A percentile compares a stretch with the other conserved stretches of the same genome.
Evolutionary conservation across 78 protist genomes (phyloP).

Genomic region (Dictyostelium purpureum): DNA sequence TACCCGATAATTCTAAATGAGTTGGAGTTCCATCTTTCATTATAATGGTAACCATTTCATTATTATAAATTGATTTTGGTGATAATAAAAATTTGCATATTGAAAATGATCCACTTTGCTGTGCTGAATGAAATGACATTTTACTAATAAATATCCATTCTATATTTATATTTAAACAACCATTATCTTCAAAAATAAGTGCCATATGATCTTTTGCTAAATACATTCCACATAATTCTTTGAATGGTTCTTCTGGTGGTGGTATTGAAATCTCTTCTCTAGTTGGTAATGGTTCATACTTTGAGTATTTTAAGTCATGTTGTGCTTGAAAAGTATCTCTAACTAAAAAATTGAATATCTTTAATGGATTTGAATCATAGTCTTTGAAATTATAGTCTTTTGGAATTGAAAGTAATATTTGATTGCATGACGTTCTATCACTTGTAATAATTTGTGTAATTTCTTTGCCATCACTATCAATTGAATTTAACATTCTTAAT

Average conservation of each 20-base stretch:
- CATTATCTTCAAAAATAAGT: slow-evolving; percentile 59
- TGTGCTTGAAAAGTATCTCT: not conserved
- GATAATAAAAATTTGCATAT: not conserved
- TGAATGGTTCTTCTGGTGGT: not conserved
- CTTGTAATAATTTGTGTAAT: not conserved
- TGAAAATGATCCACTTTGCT: not conserved
- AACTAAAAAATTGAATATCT: not conserved
- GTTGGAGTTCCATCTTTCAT: not conserved
- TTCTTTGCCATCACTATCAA: not conserved
- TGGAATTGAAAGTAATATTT: not conserved
- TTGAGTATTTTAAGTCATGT: not conserved
- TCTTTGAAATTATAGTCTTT: not conserved
- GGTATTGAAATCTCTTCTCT: not conserved
- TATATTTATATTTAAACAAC: slow-evolving; percentile 14
- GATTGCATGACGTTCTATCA: slow-evolving; percentile 24
- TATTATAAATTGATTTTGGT: slow-evolving; percentile 28
- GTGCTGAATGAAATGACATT: not conserved
- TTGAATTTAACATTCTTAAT: not conserved
- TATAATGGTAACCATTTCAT: not conserved
- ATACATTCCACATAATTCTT: slow-evolving; percentile 35
- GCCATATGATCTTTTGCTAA: slow-evolving; percentile 34
- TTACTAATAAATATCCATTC: slow-evolving; percentile 41
- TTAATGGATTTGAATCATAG: not conserved
- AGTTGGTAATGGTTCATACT: not conserved
- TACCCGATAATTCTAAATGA: not conserved